Evolutionary conservation across 1,284 basidiomycete species (phyloP).

Genomic region (Pascua sp.): DNA sequence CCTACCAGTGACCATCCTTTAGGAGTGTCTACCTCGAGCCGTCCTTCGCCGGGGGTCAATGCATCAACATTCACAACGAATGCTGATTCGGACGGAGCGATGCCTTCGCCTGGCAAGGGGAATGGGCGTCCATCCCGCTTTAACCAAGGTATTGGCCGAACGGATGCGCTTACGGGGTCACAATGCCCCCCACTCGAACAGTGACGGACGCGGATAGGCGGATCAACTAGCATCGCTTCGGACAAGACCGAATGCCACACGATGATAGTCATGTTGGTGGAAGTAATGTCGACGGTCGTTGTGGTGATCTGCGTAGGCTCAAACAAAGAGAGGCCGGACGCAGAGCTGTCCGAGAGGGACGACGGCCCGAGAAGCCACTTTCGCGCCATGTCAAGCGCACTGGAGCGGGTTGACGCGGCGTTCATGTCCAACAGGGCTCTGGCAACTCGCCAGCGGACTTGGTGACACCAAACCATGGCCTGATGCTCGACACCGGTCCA

Average conservation of each 20-base stretch:
- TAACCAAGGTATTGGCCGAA: not conserved
- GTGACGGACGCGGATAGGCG: not conserved
- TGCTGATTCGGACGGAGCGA: constrained; percentile 24
- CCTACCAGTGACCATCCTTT: not conserved
- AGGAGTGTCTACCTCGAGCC: not conserved
- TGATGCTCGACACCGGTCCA: constrained; percentile 96
- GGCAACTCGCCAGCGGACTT: constrained; percentile 85
- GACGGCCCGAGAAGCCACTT: constrained; percentile 10
- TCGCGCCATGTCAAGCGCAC: constrained; percentile 14
- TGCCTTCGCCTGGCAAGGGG: constrained; percentile 40
- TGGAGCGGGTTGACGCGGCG: constrained; percentile 2
- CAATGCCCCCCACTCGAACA: constrained; percentile 8
- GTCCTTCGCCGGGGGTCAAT: not conserved
- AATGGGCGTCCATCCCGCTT: constrained; percentile 20
- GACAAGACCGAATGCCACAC: not conserved
- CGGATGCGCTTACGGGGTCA: not conserved
- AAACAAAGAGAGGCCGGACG: not conserved
- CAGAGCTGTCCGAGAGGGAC: not conserved
- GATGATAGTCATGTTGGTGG: constrained; percentile 20
- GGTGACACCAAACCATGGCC: constrained; percentile 98
- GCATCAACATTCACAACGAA: constrained; percentile 17
- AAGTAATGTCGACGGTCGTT: not conserved
- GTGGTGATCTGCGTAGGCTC: too few species aligned
- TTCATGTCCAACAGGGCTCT: constrained; percentile 69
- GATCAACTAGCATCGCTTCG: not conserved